Percentiles rank a stretch among this genome's conserved stretches.
phyloP scores from a whole-genome alignment of 2,329 filamentous ascomycete species.

The Exophiala viscosa region DNA sequence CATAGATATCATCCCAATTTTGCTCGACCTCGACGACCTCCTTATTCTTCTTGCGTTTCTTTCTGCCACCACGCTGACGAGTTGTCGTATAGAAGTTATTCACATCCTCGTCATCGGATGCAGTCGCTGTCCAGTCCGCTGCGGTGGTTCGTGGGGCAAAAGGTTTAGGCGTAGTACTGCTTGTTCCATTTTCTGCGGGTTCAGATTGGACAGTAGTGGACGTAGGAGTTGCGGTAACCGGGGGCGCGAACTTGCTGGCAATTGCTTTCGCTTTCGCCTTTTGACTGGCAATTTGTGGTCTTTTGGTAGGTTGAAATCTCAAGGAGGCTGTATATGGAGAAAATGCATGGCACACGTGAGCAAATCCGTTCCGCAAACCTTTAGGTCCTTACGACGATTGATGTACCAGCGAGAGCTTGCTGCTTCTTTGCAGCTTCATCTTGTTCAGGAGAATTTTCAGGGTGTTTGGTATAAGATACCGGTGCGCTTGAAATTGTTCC shows the following conservation, averaged over 20 bases:
- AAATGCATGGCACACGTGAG: slow-evolving; percentile 44
- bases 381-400: slow-evolving; percentile 33
- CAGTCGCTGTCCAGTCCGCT: slow-evolving; percentile 74
- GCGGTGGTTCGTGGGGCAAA: slow-evolving; percentile 62
- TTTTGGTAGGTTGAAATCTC: slow-evolving; percentile 81
- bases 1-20: slow-evolving; percentile 93
- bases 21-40: slow-evolving; percentile 50
- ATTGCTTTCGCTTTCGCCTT: slow-evolving; percentile 61
- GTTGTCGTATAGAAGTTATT: slow-evolving; percentile 66
- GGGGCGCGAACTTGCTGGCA: slow-evolving; percentile 49
- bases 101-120: slow-evolving; percentile 71
- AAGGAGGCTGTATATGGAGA: slow-evolving; percentile 55
- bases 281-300: slow-evolving; percentile 63
- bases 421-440: slow-evolving; percentile 61
- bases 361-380: slow-evolving; percentile 36
- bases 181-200: slow-evolving; percentile 11
- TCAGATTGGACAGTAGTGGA: slow-evolving; percentile 29
- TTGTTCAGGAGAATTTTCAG: slow-evolving; percentile 44
- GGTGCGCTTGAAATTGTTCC: slow-evolving; percentile 73
- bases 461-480: slow-evolving; percentile 63
- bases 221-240: slow-evolving; percentile 27
- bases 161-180: slow-evolving; percentile 8
- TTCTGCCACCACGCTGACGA: slow-evolving; percentile 70
- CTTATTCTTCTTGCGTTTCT: slow-evolving; percentile 72
- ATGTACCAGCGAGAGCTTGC: slow-evolving; percentile 61